These are phyloP conservation scores for Kernera saxatilis DNA, from an alignment of 345 rosid species.

Conservation along the genomic window DNA sequence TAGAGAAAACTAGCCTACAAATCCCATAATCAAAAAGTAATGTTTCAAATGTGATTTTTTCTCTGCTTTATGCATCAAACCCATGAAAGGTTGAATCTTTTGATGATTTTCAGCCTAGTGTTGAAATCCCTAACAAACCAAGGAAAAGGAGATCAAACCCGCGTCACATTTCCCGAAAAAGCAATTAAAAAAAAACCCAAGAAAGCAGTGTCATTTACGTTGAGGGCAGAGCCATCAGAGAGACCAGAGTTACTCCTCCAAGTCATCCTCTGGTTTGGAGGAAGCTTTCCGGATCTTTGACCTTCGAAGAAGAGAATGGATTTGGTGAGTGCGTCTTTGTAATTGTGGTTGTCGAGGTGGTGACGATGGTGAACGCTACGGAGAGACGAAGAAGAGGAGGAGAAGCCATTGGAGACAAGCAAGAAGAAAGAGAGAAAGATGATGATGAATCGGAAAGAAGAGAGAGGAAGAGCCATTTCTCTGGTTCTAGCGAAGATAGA, in stretches of 20 bases:
- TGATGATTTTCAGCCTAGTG: background rate
- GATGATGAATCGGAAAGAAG: constrained; percentile 18
- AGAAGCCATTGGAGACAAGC: constrained; percentile 46
- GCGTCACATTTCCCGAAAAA: background rate
- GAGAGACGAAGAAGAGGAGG: constrained; percentile 21
- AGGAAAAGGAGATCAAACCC: background rate
- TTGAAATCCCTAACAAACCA: background rate
- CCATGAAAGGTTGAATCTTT: constrained; percentile 2
- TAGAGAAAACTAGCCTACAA: background rate
- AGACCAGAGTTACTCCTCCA: constrained; percentile 91
- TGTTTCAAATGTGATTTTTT: background rate
- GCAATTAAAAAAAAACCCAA: background rate
- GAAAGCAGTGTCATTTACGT: constrained; percentile 33
- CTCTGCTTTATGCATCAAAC: background rate
- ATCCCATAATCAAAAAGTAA: background rate
- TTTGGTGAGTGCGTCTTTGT: constrained; percentile 76
- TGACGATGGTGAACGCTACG: constrained; percentile 33
- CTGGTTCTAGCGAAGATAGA: background rate
- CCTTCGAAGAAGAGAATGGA: constrained; percentile 89
- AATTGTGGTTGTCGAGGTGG: constrained; percentile 53
- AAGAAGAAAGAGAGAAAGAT: constrained; percentile 28
- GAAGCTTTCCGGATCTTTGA: constrained; percentile 84
- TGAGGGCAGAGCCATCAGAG: constrained; percentile 79
- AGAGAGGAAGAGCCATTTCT: constrained; percentile 24
- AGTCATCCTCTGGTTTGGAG: constrained; percentile 60